These are phyloP conservation scores for Nemania serpens DNA, from an alignment of 2,329 filamentous ascomycete genomes.

Conservation along the genomic window DNA sequence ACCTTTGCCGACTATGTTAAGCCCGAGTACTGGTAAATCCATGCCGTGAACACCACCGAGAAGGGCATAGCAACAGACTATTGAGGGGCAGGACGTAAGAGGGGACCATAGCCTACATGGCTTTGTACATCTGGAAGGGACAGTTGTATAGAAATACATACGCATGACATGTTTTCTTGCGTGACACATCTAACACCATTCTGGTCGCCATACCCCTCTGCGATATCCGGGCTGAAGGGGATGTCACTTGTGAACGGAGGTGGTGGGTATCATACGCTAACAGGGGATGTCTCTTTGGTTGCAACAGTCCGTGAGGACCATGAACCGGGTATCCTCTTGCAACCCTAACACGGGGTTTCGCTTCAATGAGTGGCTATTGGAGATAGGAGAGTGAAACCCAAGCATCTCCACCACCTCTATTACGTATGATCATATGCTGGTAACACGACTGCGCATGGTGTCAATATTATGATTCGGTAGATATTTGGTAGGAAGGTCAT, in stretches of 20 bases:
- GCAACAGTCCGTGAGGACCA: not conserved
- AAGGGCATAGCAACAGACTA: not conserved
- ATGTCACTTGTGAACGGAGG: not conserved
- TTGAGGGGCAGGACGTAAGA: not conserved
- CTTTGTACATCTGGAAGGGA: slow-evolving; percentile 34
- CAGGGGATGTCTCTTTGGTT: not conserved
- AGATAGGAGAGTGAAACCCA: not conserved
- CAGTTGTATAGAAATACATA: slow-evolving; percentile 35
- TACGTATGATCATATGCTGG: too few relatives aligned
- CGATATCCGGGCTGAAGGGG: not conserved
- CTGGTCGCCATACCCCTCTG: not conserved
- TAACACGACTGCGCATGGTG: not conserved
- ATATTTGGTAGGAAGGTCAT: not conserved
- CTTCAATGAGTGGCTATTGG: not conserved
- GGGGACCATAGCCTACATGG: slow-evolving; percentile 16
- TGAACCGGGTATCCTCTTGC: not conserved
- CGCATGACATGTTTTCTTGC: slow-evolving; percentile 10
- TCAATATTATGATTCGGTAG: not conserved
- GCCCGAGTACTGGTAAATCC: slow-evolving; percentile 84
- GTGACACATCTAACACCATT: slow-evolving; percentile 7
- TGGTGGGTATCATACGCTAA: not conserved
- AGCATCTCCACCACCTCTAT: not conserved
- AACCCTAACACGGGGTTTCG: not conserved
- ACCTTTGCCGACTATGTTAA: slow-evolving; percentile 95
- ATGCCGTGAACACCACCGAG: not conserved